These are phyloP conservation scores for Fomitopsis betulina DNA, from an alignment of 1,284 basidiomycete species.

Conservation along the genomic window DNA sequence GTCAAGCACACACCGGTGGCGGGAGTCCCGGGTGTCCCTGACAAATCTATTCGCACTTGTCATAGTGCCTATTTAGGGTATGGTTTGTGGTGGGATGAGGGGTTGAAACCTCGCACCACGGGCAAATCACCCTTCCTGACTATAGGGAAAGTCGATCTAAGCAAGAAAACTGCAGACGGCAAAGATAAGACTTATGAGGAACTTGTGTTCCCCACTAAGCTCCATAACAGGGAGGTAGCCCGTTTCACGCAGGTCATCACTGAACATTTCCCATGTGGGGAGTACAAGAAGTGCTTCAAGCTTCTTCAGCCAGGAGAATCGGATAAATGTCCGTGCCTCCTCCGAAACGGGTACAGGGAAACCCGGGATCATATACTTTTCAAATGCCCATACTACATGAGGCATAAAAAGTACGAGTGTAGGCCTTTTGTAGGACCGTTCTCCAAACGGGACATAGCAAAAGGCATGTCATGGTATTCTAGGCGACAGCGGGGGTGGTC, in stretches of 20 bases:
- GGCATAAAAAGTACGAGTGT: not conserved
- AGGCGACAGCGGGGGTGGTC: not conserved
- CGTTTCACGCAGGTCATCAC: not conserved
- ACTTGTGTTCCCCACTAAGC: no score
- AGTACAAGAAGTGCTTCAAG: not conserved
- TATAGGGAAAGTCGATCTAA: no score
- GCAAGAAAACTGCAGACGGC: no score
- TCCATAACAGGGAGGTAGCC: no score
- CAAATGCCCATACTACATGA: not conserved
- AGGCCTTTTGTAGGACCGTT: not conserved
- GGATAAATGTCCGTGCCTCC: not conserved
- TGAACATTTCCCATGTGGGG: not conserved
- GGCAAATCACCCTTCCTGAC: no score
- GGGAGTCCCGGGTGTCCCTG: no score
- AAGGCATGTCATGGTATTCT: not conserved
- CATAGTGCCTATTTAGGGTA: no score
- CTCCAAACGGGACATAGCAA: not conserved
- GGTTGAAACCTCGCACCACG: no score
- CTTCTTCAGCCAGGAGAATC: not conserved
- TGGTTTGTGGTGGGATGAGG: no score
- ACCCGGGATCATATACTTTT: not conserved
- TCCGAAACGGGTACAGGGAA: not conserved
- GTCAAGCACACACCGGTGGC: no score
- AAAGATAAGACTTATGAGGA: no score
- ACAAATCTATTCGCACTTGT: no score